Evolutionary conservation across 2,329 filamentous ascomycete species (phyloP), one percentile per base, ranked within the genome.

Genomic region (Escovopsis weberi): DNA sequence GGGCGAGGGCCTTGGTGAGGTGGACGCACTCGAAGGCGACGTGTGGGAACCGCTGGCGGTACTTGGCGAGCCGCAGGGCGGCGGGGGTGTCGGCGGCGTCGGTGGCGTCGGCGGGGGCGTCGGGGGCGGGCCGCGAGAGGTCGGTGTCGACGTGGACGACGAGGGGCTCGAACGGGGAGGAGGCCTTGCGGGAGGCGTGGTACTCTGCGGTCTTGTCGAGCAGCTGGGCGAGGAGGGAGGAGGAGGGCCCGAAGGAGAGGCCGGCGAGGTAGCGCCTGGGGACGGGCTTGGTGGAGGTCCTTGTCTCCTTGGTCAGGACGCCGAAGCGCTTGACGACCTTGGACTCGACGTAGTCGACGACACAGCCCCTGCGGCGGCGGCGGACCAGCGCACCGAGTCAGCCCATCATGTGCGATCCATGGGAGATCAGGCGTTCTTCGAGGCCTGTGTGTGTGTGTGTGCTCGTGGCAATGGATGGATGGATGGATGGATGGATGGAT

Each of bases 201-300:
- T 70, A 72, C 49, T 74, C 67, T 38, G 83, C 67, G 54, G 86
- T 83, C 46, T 72, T 65, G 58, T 85, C 74, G 42, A 96, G 66
- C 19, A 94, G 70, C 52, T 89, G 75, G 28, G 94, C 68, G 37
- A 98, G 67, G 12, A 78, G 75, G 12, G 82, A 71, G 0, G 89
- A 96, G 1, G 84, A 91, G 2, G 82, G 67, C 1, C 91, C 89
- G 53, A 86, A 80, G 0, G 88, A 94, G 2, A 95, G 66, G 6
- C 87, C 85, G 18, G 94, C 66, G 15, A 94, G 66, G 39, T 94
- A 74, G 41, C 56, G 55, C 35, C 58, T 59, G 10, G 57, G 53
- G 49, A 54, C 56, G 47, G 53, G 58, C 45, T 59, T 55, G 42
- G 55, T 49, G 38, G 56, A 53, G 47, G 54, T 48, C 43, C 64